phyloP scores from a whole-genome alignment of 73 alveolate species.

The Uronychia setigera region DNA sequence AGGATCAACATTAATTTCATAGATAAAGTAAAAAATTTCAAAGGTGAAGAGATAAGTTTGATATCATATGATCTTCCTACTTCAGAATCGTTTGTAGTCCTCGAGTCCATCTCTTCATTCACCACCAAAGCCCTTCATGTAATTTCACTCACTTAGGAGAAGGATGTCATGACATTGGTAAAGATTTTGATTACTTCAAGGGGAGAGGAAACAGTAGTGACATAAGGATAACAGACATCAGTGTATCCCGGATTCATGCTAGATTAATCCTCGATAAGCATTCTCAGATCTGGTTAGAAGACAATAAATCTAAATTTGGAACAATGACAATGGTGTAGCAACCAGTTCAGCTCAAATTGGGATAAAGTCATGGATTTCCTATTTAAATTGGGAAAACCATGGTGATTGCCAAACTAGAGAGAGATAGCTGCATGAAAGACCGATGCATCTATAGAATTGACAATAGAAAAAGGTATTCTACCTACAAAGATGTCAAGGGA shows the following conservation, averaged over 20 bases:
- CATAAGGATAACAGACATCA: conserved; percentile 75
- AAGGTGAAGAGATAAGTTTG: conserved; percentile 24
- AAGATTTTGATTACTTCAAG: conserved; percentile 34
- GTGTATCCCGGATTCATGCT: conserved; percentile 85
- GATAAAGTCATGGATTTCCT: not conserved
- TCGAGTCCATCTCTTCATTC: conserved; percentile 69
- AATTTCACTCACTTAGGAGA: conserved; percentile 28
- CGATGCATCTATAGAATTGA: not conserved
- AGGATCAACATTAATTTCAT: conserved; percentile 24
- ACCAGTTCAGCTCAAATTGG: not conserved
- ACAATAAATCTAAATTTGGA: conserved; percentile 84
- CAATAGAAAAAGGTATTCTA: not conserved
- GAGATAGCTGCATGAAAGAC: not conserved
- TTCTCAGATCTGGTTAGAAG: conserved; percentile 59
- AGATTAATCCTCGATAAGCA: conserved; percentile 30
- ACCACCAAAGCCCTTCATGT: conserved; percentile 74
- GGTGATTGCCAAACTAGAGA: not conserved
- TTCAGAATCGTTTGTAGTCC: conserved; percentile 40
- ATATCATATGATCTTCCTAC: conserved; percentile 43
- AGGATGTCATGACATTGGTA: conserved; percentile 55
- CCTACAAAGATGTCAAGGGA: not conserved
- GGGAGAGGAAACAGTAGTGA: conserved; percentile 85
- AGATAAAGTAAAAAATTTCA: not conserved
- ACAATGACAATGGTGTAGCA: conserved; percentile 45
- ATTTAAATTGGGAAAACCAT: not conserved